These are phyloP conservation scores for Vaccinium macrocarpon DNA, from an alignment of 148 eudicot genomes.

Conservation along the genomic window DNA sequence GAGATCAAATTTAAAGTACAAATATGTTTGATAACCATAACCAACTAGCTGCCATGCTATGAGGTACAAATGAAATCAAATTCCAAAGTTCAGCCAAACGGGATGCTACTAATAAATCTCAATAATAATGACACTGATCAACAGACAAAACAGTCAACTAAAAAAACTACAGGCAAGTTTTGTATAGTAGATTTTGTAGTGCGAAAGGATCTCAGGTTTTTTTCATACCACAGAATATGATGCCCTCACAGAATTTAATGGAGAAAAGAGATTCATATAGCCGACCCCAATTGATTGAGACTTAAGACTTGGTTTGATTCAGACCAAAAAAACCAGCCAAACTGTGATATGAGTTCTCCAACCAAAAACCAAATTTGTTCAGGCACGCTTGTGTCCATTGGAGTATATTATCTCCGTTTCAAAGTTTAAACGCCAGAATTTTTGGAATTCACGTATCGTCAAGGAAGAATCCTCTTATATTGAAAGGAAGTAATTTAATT, in stretches of 20 bases:
- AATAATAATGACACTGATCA: neutral
- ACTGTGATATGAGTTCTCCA: neutral
- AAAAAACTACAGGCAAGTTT: neutral
- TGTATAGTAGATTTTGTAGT: neutral
- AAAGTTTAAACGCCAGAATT: neutral
- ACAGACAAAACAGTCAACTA: slow-evolving; percentile 1
- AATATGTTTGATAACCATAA: neutral
- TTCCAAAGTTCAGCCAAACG: neutral
- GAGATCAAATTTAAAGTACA: neutral
- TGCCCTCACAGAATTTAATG: neutral
- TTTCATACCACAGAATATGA: neutral
- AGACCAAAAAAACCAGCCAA: neutral
- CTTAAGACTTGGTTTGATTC: neutral
- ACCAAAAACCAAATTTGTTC: neutral
- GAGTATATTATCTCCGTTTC: neutral
- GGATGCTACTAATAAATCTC: neutral
- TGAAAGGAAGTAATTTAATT: neutral
- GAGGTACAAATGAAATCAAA: neutral
- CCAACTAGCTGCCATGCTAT: neutral
- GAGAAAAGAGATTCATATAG: neutral
- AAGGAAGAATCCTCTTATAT: neutral
- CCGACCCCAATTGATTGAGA: neutral
- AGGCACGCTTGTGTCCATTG: neutral
- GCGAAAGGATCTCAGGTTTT: neutral
- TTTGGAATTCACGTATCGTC: neutral